These are phyloP conservation scores for Purpureocillium takamizusanense DNA, from an alignment of 2,329 filamentous ascomycete genomes.

Conservation along the genomic window DNA sequence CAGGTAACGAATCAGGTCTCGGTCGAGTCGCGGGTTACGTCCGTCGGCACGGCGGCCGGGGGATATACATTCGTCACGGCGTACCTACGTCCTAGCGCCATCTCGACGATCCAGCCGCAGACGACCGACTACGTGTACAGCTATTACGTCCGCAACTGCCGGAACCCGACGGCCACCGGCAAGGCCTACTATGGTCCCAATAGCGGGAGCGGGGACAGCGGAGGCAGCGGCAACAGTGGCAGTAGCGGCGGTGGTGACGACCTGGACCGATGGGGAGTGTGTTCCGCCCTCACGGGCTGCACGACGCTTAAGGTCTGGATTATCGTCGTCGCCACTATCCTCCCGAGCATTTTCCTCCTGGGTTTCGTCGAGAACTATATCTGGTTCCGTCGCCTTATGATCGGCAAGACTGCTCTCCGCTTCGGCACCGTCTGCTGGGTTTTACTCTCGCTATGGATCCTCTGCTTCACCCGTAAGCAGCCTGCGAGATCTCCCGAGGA, in stretches of 20 bases:
- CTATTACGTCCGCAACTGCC: conserved; percentile 11
- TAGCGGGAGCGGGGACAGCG: neutral
- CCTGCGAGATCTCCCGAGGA: no score
- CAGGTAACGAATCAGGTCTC: no score
- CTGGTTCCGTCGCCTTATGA: conserved; percentile 21
- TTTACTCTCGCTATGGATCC: conserved; percentile 8
- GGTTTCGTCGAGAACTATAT: conserved; percentile 19
- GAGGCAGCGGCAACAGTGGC: neutral
- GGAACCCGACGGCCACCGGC: conserved; percentile 9
- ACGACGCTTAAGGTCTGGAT: conserved; percentile 7
- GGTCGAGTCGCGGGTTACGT: no score
- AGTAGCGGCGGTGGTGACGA: neutral
- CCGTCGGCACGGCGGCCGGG: no score
- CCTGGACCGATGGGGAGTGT: neutral
- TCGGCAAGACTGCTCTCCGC: conserved; percentile 15
- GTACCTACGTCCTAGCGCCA: conserved; percentile 5
- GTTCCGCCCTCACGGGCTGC: conserved; percentile 3
- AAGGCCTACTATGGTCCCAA: conserved; percentile 1
- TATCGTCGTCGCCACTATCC: conserved; percentile 15
- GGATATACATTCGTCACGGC: conserved; percentile 3
- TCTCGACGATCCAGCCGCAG: conserved; percentile 3
- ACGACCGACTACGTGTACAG: conserved; percentile 8
- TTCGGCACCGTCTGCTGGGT: conserved; percentile 21
- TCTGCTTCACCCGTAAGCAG: no score
- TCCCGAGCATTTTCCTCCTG: conserved; percentile 17